Evolutionary conservation across 768 basidiomycete species (phyloP).

Genomic region (Suillus weaverae): DNA sequence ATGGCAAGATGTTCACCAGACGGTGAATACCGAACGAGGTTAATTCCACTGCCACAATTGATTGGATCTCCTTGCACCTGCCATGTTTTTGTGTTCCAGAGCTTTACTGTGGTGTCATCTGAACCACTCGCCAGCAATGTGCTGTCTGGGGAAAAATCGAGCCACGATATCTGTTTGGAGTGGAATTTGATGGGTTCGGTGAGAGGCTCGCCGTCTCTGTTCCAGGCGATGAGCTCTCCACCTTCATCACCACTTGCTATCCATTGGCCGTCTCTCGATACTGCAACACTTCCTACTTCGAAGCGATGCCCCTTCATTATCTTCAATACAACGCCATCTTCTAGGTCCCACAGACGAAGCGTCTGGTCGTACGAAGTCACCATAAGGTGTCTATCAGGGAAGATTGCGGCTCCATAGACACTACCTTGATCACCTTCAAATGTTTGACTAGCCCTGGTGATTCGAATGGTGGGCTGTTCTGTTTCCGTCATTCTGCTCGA

Average conservation of each 20-base stretch:
- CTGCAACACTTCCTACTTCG: neutral
- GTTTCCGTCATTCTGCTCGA: neutral
- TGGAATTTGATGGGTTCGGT: too few species aligned
- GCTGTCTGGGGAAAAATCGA: too few species aligned
- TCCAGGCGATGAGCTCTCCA: neutral
- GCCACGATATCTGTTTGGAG: too few species aligned
- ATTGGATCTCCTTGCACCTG: too few species aligned
- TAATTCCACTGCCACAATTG: too few species aligned
- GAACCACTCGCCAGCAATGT: too few species aligned
- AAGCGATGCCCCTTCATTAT: neutral
- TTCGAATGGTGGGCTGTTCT: neutral
- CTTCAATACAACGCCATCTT: neutral
- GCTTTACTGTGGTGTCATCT: too few species aligned
- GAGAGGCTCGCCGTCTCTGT: too few species aligned
- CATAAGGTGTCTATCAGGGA: conserved; percentile 12
- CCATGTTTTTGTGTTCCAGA: too few species aligned
- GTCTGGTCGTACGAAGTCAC: neutral
- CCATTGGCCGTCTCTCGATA: neutral
- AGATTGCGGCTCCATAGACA: neutral
- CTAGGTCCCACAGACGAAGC: neutral
- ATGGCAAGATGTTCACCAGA: too few species aligned
- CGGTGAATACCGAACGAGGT: too few species aligned
- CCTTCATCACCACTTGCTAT: neutral
- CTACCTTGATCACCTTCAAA: neutral
- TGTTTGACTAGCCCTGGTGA: neutral